Evolutionary conservation across 257 asterid species (phyloP).

Genomic region (Forsythia viridissima): DNA sequence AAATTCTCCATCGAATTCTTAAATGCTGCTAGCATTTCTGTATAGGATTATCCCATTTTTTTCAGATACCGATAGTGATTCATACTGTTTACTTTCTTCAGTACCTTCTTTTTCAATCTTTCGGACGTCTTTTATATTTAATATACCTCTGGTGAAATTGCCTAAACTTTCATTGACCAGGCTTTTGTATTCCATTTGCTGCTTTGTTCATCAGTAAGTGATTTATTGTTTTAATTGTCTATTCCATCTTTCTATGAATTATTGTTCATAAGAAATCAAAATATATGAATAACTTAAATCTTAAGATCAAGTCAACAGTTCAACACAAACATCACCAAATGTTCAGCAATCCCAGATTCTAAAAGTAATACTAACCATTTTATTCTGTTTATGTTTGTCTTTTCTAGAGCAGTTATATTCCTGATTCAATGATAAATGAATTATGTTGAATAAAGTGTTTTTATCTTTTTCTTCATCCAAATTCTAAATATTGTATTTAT

Average conservation of each 20-base stretch:
- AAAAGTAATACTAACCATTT: background rate
- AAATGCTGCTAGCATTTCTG: no score
- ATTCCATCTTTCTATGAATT: background rate
- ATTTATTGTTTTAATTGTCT: background rate
- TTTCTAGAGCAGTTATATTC: background rate
- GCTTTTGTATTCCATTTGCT: background rate
- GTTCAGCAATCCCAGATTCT: background rate
- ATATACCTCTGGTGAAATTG: background rate
- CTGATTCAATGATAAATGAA: background rate
- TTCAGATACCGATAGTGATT: no score
- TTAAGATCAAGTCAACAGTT: background rate
- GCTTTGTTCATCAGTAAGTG: background rate
- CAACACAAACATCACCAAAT: background rate
- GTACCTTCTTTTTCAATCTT: background rate
- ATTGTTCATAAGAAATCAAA: background rate
- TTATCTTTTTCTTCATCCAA: slow-evolving; percentile 3
- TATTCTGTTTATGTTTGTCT: background rate
- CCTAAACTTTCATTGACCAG: background rate
- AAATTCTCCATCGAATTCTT: no score
- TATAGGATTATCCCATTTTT: no score
- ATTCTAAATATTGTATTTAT: slow-evolving; percentile 9
- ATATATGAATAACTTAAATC: background rate
- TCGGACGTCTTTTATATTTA: background rate
- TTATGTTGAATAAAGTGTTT: background rate
- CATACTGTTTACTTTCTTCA: no score